Base-by-base conservation (phyloP, 768 basidiomycete species). In the Tricholoma bakamatsutake region DNA sequence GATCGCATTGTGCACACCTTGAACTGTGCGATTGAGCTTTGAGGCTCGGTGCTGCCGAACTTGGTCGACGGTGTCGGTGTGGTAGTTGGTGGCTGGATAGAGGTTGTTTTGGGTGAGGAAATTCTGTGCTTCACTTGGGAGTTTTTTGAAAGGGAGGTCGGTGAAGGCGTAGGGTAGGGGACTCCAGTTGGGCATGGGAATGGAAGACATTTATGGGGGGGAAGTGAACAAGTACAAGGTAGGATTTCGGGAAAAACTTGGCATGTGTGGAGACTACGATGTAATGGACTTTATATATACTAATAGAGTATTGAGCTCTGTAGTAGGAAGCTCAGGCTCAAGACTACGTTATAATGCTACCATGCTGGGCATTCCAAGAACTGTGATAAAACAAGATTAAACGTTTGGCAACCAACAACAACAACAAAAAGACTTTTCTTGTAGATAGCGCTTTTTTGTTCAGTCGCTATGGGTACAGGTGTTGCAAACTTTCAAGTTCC, bases 121-220 rank as follows among this genome's bases (percentile, higher is more conserved):
- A 2, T 2, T 46, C 17, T 57, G 57, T 17, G 57, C 52, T 37
- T 45, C 40, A 7, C 13, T 33, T 1, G 57, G 57, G 15, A 57
- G 57, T 17, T 50, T 10, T 2, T 42, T 31, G 7, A 57, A 47
- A 7, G 42, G 11, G 40, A 37, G 39, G 47, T 42, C 43, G 30
- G 18, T 13, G 30, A 49, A 50, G 10, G 8, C 7, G 28, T 54
- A 57, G 10, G 52, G 46, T 17, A 30, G 4, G n/a, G 46, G 46
- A 48, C 15, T 48, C 46, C 46, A 48, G 30, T 48, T 48, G 28
- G 46, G 46, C 28, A 30, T 48, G 28, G 46, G 46, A 30, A 48
- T 48, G 46, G 46, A 48, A 24, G 28, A 48, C 46, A 48, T 48
- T 46, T 46, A 42, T 24, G 10, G 43, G n/a, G n/a, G n/a, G n/a